Conservation (phyloP, 257 asterid genomes). For the Solanum peruvianum region DNA sequence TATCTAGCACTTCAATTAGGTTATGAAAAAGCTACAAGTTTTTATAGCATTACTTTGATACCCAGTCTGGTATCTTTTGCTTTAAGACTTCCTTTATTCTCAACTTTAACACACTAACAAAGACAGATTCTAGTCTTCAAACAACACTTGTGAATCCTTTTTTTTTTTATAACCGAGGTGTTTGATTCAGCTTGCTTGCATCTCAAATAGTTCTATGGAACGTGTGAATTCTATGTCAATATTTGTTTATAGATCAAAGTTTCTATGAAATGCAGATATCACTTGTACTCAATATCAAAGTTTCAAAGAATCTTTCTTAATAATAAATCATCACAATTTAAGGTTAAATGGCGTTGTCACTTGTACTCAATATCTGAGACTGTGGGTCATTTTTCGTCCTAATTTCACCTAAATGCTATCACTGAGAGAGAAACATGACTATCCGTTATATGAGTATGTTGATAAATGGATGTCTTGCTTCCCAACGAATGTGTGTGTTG, state of each 20-base stretch:
- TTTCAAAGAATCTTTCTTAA: background rate
- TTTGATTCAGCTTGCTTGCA: fast-evolving
- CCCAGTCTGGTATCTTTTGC: background rate
- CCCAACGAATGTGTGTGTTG: too few relatives aligned
- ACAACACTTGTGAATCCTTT: background rate
- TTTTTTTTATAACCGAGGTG: background rate
- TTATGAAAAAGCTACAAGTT: background rate
- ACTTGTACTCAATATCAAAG: too few relatives aligned
- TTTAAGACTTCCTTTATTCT: background rate
- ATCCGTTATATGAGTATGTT: too few relatives aligned
- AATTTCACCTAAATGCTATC: too few relatives aligned
- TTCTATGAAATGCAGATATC: background rate
- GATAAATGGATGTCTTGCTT: too few relatives aligned
- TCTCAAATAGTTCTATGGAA: background rate
- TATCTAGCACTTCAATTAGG: background rate
- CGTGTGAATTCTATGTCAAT: background rate
- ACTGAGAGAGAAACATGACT: too few relatives aligned
- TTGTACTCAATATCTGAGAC: too few relatives aligned
- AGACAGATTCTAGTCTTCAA: background rate
- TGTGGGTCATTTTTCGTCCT: too few relatives aligned
- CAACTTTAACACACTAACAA: background rate
- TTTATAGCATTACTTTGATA: background rate
- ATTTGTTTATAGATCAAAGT: background rate
- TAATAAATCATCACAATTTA: too few relatives aligned
- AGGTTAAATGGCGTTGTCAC: too few relatives aligned